Percentiles rank a stretch among this genome's conserved stretches.
Conservation (phyloP, 2,329 filamentous ascomycete species). For the Clonostachys rosea region DNA sequence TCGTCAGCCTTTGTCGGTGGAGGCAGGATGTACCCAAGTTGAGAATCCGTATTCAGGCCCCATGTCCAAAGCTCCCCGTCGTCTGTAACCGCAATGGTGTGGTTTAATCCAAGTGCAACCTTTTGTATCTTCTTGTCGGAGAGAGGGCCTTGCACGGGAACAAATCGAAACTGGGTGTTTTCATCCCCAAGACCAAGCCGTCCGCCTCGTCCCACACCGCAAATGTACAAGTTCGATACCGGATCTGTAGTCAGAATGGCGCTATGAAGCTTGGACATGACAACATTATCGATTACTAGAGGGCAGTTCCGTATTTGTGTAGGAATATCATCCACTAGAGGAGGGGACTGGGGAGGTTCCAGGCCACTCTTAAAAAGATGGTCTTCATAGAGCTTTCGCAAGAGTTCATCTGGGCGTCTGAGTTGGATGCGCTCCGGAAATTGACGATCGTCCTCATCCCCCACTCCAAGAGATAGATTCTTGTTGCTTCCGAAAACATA, state of each 20-base stretch:
- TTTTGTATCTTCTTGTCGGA: slow-evolving; percentile 68
- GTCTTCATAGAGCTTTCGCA: slow-evolving; percentile 62
- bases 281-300: slow-evolving; percentile 73
- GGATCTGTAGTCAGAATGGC: slow-evolving; percentile 84
- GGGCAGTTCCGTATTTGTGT: slow-evolving; percentile 67
- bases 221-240: slow-evolving; percentile 86
- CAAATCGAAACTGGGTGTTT: slow-evolving; percentile 81
- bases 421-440: slow-evolving; percentile 82
- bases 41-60: slow-evolving; percentile 82
- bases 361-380: slow-evolving; percentile 12
- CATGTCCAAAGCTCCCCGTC: slow-evolving; percentile 91
- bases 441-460: slow-evolving; percentile 93
- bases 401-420: slow-evolving; percentile 70
- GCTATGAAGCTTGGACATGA: slow-evolving; percentile 87
- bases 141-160: slow-evolving; percentile 74
- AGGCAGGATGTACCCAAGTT: slow-evolving; percentile 81
- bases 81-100: slow-evolving; percentile 80
- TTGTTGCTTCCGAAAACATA: slow-evolving; percentile 97
- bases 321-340: slow-evolving; percentile 54
- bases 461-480: slow-evolving; percentile 86
- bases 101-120: slow-evolving; percentile 87
- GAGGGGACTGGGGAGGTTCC: slow-evolving; percentile 12
- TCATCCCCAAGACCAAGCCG: slow-evolving; percentile 87
- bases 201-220: slow-evolving; percentile 86
- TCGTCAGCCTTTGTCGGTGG: slow-evolving; percentile 65